Evolutionary conservation across 768 basidiomycete species (phyloP).

Genomic region (Suillus subluteus): DNA sequence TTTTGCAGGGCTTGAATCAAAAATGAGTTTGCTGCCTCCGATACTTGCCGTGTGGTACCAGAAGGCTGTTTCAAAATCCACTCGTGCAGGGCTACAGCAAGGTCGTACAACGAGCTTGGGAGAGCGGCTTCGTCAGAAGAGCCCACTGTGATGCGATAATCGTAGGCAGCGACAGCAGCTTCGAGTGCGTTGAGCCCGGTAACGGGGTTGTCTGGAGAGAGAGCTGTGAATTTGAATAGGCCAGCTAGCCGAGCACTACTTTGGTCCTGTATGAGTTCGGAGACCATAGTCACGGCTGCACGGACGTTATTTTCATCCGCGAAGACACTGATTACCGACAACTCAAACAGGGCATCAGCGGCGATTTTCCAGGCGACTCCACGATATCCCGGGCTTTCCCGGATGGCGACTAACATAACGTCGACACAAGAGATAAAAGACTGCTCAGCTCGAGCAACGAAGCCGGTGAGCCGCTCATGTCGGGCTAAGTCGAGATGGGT

Average conservation of each 20-base stretch:
- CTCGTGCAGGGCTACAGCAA: constrained; percentile 62
- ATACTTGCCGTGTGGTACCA: constrained; percentile 26
- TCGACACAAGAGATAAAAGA: constrained; percentile 69
- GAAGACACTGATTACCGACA: constrained; percentile 59
- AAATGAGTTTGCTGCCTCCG: constrained; percentile 50
- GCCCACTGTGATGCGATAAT: constrained; percentile 62
- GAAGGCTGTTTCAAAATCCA: constrained; percentile 42
- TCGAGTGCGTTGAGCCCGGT: constrained; percentile 46
- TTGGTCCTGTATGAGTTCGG: constrained; percentile 43
- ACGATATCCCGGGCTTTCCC: constrained; percentile 63
- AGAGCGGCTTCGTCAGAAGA: constrained; percentile 50
- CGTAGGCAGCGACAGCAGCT: constrained; percentile 60
- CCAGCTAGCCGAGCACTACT: constrained; percentile 45
- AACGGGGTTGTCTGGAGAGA: constrained; percentile 27
- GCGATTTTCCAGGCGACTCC: constrained; percentile 81
- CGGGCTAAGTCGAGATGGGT: constrained; percentile 74
- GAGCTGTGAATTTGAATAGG: constrained; percentile 39
- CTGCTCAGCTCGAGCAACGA: constrained; percentile 69
- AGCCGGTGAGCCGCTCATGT: constrained; percentile 68
- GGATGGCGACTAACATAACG: constrained; percentile 51
- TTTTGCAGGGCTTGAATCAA: constrained; percentile 74
- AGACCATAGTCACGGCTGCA: constrained; percentile 36
- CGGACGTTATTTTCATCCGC: constrained; percentile 46
- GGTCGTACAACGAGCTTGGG: constrained; percentile 75
- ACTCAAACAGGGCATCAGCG: constrained; percentile 73